Conservation (phyloP, 2,329 filamentous ascomycete species). For the Helicocarpus griseus region DNA sequence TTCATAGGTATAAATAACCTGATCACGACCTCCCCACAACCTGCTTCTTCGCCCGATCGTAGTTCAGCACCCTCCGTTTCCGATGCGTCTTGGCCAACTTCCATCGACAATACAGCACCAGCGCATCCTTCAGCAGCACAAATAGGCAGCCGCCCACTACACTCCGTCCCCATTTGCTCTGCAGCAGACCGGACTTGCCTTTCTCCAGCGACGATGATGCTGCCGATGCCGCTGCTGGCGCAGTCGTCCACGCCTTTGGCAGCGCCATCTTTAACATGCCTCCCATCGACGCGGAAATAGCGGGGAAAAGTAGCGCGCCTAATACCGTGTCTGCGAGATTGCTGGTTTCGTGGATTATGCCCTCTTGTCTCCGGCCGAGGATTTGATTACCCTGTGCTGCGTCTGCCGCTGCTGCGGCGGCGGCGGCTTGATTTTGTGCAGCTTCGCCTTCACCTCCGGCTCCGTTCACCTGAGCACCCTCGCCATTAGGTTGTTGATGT, state of each 20-base stretch:
- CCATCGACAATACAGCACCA: slow-evolving; percentile 50
- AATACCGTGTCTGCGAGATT: slow-evolving; percentile 52
- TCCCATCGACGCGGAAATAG: slow-evolving; percentile 68
- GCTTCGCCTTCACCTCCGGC: background rate
- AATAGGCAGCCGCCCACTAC: slow-evolving; percentile 82
- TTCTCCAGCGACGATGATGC: slow-evolving; percentile 30
- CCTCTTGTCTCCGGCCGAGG: slow-evolving; percentile 34
- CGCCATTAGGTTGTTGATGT: slow-evolving; percentile 4
- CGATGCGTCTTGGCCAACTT: slow-evolving; percentile 39
- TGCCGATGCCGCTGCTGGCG: slow-evolving; percentile 29
- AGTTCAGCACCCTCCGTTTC: slow-evolving; percentile 38
- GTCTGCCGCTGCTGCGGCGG: background rate
- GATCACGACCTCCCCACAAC: slow-evolving; percentile 4
- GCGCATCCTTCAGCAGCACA: slow-evolving; percentile 66
- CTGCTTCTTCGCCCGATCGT: slow-evolving; percentile 33
- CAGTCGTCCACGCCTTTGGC: slow-evolving; percentile 57
- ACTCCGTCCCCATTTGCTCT: slow-evolving; percentile 80
- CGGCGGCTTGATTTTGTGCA: slow-evolving; percentile 1
- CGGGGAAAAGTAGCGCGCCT: slow-evolving; percentile 69
- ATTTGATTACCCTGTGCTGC: slow-evolving; percentile 14
- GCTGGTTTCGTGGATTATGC: slow-evolving; percentile 44
- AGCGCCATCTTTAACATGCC: slow-evolving; percentile 60
- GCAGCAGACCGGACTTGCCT: slow-evolving; percentile 55
- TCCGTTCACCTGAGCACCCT: background rate
- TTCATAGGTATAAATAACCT: too few species aligned